These are phyloP conservation scores for Filosporella fistucella DNA, from an alignment of 495 filamentous ascomycete species.

Conservation along the genomic window DNA sequence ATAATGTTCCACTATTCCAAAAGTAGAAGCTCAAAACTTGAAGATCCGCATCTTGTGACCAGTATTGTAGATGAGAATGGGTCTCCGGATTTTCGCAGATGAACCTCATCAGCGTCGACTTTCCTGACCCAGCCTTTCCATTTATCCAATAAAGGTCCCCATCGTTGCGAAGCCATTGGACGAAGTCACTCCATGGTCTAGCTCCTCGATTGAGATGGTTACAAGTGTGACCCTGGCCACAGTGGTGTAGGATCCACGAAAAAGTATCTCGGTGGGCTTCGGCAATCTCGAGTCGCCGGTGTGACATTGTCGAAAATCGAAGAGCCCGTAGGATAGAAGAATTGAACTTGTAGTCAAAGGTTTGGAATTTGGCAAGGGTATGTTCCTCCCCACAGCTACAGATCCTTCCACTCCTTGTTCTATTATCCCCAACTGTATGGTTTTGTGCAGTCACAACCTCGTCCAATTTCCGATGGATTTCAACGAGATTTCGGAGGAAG, in stretches of 20 bases:
- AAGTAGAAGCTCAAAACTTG: constrained; percentile 1
- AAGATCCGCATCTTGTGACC: constrained; percentile 6
- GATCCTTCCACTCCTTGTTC: neutral
- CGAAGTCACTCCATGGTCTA: constrained; percentile 9
- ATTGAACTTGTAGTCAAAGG: neutral
- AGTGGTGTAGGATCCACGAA: constrained; percentile 20
- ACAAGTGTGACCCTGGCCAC: neutral
- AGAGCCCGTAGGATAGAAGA: neutral
- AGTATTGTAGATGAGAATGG: neutral
- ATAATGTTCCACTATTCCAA: neutral
- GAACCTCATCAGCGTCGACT: constrained; percentile 34
- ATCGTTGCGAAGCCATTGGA: constrained; percentile 10
- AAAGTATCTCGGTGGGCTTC: constrained; percentile 21
- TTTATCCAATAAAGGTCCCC: constrained; percentile 26
- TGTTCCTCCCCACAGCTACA: neutral
- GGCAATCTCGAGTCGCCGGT: constrained; percentile 17
- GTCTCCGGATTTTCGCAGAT: constrained; percentile 16
- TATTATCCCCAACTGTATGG: neutral
- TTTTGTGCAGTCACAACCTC: neutral
- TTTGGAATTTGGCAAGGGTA: too few species aligned
- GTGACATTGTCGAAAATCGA: constrained; percentile 9
- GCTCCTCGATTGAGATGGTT: neutral
- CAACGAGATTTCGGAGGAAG: neutral
- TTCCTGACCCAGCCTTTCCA: constrained; percentile 31
- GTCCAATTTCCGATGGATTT: neutral